Percentiles rank a stretch among this genome's conserved stretches.
Conservation (phyloP, 306 rosid genomes). For the Benincasa hispida region DNA sequence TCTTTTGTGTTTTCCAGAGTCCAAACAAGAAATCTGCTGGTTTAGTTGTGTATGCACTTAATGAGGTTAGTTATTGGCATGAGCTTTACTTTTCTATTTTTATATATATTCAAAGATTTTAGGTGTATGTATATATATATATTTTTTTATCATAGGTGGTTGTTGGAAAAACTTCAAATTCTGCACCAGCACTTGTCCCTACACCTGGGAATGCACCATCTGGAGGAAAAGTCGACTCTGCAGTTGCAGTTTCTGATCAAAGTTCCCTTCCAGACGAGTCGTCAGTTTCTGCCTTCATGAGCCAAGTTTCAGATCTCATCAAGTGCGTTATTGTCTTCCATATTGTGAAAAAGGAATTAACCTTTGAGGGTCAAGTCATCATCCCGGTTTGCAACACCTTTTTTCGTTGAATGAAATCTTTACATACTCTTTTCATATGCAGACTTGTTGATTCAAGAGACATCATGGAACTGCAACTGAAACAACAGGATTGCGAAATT, state of each 20-base stretch:
- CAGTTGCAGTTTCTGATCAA: conserved; percentile 22
- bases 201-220: conserved; percentile 11
- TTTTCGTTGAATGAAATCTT: neutral
- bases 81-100: neutral
- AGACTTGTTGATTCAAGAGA: conserved; percentile 95
- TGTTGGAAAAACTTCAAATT: conserved; percentile 44
- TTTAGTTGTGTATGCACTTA: conserved; percentile 33
- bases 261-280: conserved; percentile 28
- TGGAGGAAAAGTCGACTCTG: conserved; percentile 24
- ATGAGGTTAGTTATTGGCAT: conserved; percentile 24
- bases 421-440: conserved; percentile 12
- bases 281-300: conserved; percentile 54
- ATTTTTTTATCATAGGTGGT: conserved; percentile 21
- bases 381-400: neutral
- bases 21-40: conserved; percentile 24
- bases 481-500: conserved; percentile 66
- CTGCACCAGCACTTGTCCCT: conserved; percentile 31
- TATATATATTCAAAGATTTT: neutral
- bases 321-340: conserved; percentile 36
- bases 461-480: conserved; percentile 68
- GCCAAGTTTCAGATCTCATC: conserved; percentile 70
- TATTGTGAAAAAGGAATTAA: neutral
- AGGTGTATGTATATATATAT: neutral
- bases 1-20: conserved; percentile 31
- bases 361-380: neutral